A percentile compares a stretch with the other conserved stretches of the same genome.
Evolutionary conservation across 768 basidiomycete species (phyloP).

Genomic region (Naganishia onofrii): DNA sequence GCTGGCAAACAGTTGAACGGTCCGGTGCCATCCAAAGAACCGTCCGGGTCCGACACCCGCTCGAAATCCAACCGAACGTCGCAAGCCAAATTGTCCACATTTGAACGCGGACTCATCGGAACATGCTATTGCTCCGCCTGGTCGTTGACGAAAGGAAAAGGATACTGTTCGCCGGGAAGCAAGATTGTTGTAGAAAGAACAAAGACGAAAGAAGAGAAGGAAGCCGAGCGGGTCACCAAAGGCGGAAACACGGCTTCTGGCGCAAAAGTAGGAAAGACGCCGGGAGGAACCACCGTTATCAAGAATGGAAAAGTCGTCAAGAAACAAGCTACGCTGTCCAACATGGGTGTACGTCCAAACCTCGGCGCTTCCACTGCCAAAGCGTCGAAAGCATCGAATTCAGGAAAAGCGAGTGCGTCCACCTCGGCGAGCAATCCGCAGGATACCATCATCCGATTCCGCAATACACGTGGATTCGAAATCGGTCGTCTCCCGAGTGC

Average conservation of each 20-base stretch:
- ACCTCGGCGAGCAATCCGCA: slow-evolving; percentile 41
- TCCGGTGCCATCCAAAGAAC: background rate
- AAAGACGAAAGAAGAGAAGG: slow-evolving; percentile 34
- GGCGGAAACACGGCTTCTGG: slow-evolving; percentile 34
- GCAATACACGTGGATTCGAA: slow-evolving; percentile 30
- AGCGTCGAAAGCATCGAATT: background rate
- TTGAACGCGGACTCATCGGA: slow-evolving; percentile 44
- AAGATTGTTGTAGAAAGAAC: slow-evolving; percentile 46
- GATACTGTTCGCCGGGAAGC: slow-evolving; percentile 45
- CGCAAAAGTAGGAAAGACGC: slow-evolving; percentile 27
- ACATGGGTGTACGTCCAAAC: slow-evolving; percentile 46
- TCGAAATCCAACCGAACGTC: background rate
- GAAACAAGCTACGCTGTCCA: slow-evolving; percentile 49
- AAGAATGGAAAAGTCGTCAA: slow-evolving; percentile 48
- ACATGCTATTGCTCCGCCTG: slow-evolving; percentile 50
- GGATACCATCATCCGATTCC: slow-evolving; percentile 48
- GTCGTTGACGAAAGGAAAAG: slow-evolving; percentile 50
- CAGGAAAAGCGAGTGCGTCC: slow-evolving; percentile 18
- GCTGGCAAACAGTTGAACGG: too few species aligned
- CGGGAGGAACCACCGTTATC: slow-evolving; percentile 31
- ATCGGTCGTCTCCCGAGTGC: slow-evolving; percentile 30
- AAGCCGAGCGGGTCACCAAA: slow-evolving; percentile 33
- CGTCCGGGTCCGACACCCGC: background rate
- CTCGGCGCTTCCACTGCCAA: slow-evolving; percentile 27
- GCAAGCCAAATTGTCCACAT: slow-evolving; percentile 16